Evolutionary conservation across 2,329 filamentous ascomycete species (phyloP).

Genomic region (Neonectria magnoliae): DNA sequence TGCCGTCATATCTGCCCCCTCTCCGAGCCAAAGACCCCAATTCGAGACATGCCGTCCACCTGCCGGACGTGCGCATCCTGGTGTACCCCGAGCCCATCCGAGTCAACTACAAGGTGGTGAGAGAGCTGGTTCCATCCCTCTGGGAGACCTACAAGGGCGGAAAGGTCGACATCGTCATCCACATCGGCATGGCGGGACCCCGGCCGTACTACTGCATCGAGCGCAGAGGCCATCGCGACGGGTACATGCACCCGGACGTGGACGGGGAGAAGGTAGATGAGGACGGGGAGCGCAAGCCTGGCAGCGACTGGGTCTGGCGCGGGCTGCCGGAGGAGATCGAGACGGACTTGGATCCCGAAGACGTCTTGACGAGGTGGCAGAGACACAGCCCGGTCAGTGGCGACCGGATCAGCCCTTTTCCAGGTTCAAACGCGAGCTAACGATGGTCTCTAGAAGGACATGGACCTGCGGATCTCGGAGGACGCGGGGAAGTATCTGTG

Average conservation of each 20-base stretch:
- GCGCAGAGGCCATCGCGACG: slow-evolving; percentile 74
- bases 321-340: slow-evolving; percentile 64
- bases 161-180: slow-evolving; percentile 73
- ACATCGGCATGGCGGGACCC: slow-evolving; percentile 82
- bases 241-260: slow-evolving; percentile 77
- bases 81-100: slow-evolving; percentile 73
- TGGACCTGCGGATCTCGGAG: slow-evolving; percentile 68
- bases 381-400: slow-evolving; percentile 58
- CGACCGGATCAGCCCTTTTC: background rate
- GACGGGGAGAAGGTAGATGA: slow-evolving; percentile 69
- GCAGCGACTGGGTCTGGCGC: slow-evolving; percentile 63
- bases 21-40: slow-evolving; percentile 54
- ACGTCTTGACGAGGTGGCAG: slow-evolving; percentile 67
- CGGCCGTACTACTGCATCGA: slow-evolving; percentile 75
- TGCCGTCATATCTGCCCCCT: slow-evolving; percentile 72
- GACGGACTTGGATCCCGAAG: slow-evolving; percentile 66
- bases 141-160: slow-evolving; percentile 56
- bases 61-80: slow-evolving; percentile 67
- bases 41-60: slow-evolving; percentile 41
- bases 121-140: slow-evolving; percentile 70
- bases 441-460: slow-evolving; percentile 44
- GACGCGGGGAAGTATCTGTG: slow-evolving; percentile 80
- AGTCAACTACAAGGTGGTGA: slow-evolving; percentile 76
- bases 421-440: slow-evolving; percentile 17
- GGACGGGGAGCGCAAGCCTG: slow-evolving; percentile 59